These are phyloP conservation scores for Deinandra increscens DNA, from an alignment of 129 eudicot species.

Conservation along the genomic window DNA sequence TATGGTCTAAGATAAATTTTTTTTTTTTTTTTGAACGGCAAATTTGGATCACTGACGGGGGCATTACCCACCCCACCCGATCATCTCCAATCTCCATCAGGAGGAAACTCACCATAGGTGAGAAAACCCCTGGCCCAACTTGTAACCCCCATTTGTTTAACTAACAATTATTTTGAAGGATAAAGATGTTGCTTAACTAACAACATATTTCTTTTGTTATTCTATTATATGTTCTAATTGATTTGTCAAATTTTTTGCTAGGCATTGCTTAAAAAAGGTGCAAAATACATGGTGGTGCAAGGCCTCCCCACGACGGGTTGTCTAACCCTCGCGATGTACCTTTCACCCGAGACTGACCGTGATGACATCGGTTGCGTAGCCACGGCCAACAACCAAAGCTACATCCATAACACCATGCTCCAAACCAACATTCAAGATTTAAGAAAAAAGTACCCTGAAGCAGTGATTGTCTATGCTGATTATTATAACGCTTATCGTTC, in stretches of 20 bases:
- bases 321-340: slow-evolving; percentile 53
- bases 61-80: no score
- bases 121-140: no score
- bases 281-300: slow-evolving; percentile 71
- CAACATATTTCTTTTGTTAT: background rate
- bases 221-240: background rate
- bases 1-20: no score
- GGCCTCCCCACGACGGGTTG: slow-evolving; percentile 82
- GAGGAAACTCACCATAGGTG: no score
- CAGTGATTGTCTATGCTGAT: slow-evolving; percentile 60
- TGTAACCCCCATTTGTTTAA: no score
- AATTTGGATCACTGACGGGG: no score
- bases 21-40: no score
- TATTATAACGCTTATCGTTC: slow-evolving; percentile 52
- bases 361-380: slow-evolving; percentile 61
- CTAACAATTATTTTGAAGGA: no score
- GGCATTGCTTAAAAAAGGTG: slow-evolving; percentile 64
- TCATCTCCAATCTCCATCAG: no score
- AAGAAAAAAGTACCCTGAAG: slow-evolving; percentile 46
- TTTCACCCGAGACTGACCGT: slow-evolving; percentile 41
- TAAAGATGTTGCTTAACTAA: no score
- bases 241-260: slow-evolving; percentile 16
- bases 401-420: slow-evolving; percentile 51
- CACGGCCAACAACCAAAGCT: slow-evolving; percentile 46
- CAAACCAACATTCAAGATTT: slow-evolving; percentile 42